Base-by-base conservation (phyloP, 192 early-diverging fungal genomes). In the Coemansia sp. region DNA sequence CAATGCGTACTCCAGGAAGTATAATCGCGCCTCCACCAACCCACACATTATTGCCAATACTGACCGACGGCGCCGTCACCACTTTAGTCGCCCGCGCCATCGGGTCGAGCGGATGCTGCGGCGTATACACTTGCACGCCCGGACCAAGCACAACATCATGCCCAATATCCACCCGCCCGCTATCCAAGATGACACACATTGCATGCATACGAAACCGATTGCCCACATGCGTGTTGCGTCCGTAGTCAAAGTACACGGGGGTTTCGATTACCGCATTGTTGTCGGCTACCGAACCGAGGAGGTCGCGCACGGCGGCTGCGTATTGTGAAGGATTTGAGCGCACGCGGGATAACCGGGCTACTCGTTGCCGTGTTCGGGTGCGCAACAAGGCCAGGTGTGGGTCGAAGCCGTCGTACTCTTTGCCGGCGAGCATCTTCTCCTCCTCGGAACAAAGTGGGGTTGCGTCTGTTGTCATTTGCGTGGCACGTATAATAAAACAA, bases 11-110 rank as follows among this genome's bases (percentile, higher is more conserved):
- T 36, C 96, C 96, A 10, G 92, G 88, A 70, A 88, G 77, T 40
- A 98, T 87, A 6, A 90, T 85, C 0, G 84, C 86, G 20, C 85
- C 82, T 19, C 92, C 96, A 6, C 96, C 94, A 34, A 98, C 72
- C 94, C 93, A 96, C 28, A 90, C 89, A 66, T 93, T 84, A 55
- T 90, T 86, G 21, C 93, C 94, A 56, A 98, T 97, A 69, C 59
- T 64, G 60, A 85, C 48, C 7, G 71, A 69, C 3, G 51, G 42
- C 6, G 74, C 74, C 0, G 48, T 62, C 47, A 71, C 69, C 0
- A 57, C 14, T 9, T 69, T 69, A 11, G 60, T 34, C 22, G 72
- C 21, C 17, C 71, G 68, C 2, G 10, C 23, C 0, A 25, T 65
- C 7, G 87, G 85, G 28, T 93, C 88, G 14, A 84, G 7, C n/a